Base-by-base conservation (phyloP, 164 flowering plant species). In the Magnolia sinica region DNA sequence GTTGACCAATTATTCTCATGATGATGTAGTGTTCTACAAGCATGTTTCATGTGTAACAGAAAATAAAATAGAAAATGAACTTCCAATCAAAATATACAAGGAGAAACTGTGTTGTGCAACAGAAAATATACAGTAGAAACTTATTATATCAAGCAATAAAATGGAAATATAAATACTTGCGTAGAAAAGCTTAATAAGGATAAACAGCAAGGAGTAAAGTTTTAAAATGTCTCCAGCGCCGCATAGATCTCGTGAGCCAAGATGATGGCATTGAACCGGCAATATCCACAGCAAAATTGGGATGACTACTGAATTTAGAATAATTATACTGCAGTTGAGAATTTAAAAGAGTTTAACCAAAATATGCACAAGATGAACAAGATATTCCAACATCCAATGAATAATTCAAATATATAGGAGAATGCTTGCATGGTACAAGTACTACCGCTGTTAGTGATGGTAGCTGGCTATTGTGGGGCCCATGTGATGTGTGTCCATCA, bases 251-350 rank as follows among this genome's bases (percentile, higher is more conserved):
- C n/a, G 51, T 27, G 72, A 2, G 51, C 64, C n/a, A 50, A 68
- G 20, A 24, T 76, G 51, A 50, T 51, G 45, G 64, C 77, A 67
- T 50, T 76, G 77, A 68, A 69, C 51, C 3, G 73, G 77, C 55
- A 76, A 29, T 76, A 76, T 76, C 77, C 73, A 76, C 7, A 22
- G 24, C 23, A 76, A 69, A 3, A 67, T 68, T 18, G 77, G 77
- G 24, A 68, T 55, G 45, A 76, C 73, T 19, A 76, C 67, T 29
- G 51, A 76, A 20, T 76, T 68, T 20, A 76, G 37, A 27, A 67
- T 51, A 18, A 49, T 68, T 27, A 76, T 68, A 51, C 77, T 76
- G 65, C 77, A 68, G 52, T 50, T 7, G 27, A 65, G 31, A 65
- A 65, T 20, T 65, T 55, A 55, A 16, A 55, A 55, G 13, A 16